Evolutionary conservation across 768 basidiomycete species (phyloP).

Genomic region (Hydnum rufescens): DNA sequence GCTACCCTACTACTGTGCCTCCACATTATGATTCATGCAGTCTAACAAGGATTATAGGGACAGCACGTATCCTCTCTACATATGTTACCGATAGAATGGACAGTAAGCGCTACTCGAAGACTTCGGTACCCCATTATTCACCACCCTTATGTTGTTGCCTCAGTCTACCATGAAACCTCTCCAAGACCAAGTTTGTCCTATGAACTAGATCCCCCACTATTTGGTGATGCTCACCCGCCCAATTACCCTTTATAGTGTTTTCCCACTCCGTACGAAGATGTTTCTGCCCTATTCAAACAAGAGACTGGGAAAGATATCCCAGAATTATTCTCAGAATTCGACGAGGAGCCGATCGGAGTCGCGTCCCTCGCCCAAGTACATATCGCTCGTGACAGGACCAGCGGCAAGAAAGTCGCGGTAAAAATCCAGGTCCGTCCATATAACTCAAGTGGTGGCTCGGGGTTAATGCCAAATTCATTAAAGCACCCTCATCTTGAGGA

Average conservation of each 20-base stretch:
- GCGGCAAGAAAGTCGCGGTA: slow-evolving; percentile 65
- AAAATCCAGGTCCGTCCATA: slow-evolving; percentile 24
- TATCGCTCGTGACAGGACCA: slow-evolving; percentile 47
- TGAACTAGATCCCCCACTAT: not conserved
- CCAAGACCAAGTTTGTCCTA: slow-evolving; percentile 2
- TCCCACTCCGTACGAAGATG: slow-evolving; percentile 60
- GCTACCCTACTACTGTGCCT: not conserved
- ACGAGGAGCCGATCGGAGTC: slow-evolving; percentile 77
- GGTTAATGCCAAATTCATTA: not conserved
- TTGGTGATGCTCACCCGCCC: not conserved
- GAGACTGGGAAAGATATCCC: slow-evolving; percentile 60
- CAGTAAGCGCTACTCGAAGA: slow-evolving; percentile 31
- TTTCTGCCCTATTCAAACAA: slow-evolving; percentile 52
- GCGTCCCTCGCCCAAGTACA: slow-evolving; percentile 96
- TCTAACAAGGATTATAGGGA: slow-evolving; percentile 25
- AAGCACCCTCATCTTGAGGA: slow-evolving; percentile 91
- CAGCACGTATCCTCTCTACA: slow-evolving; percentile 59
- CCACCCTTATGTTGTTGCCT: too few species aligned
- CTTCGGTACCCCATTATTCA: too few species aligned
- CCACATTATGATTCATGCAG: not conserved
- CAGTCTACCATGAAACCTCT: slow-evolving; percentile 3
- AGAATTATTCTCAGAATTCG: slow-evolving; percentile 70
- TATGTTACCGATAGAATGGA: slow-evolving; percentile 47
- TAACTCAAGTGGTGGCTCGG: slow-evolving; percentile 15
- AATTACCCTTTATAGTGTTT: slow-evolving; percentile 82